Evolutionary conservation across 2,329 filamentous ascomycete species (phyloP).

Genomic region (Pseudogymnoascus sp.): DNA sequence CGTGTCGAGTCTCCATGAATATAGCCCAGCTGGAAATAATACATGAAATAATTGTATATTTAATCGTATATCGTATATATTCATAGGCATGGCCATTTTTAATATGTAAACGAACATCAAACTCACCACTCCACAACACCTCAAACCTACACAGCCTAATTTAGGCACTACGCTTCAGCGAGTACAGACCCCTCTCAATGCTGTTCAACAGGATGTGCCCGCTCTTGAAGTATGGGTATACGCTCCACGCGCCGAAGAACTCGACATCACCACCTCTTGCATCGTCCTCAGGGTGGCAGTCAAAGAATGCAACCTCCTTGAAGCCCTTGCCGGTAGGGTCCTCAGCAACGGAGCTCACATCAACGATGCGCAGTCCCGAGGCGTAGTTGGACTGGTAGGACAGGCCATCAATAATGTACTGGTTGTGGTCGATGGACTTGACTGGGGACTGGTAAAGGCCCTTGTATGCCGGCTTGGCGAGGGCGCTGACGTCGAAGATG

Average conservation of each 20-base stretch:
- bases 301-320: slow-evolving; percentile 35
- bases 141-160: background rate
- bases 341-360: slow-evolving; percentile 31
- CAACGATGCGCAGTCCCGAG: slow-evolving; percentile 33
- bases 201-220: slow-evolving; percentile 29
- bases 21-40: background rate
- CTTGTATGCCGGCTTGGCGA: slow-evolving; percentile 34
- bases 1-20: slow-evolving; percentile 26
- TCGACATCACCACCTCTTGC: slow-evolving; percentile 29
- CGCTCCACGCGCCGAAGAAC: slow-evolving; percentile 37
- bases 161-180: slow-evolving; percentile 24
- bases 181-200: slow-evolving; percentile 37
- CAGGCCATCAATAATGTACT: slow-evolving; percentile 35
- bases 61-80: slow-evolving; percentile 1
- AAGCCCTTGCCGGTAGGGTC: slow-evolving; percentile 27
- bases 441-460: slow-evolving; percentile 33
- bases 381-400: slow-evolving; percentile 43
- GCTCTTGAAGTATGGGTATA: slow-evolving; percentile 32
- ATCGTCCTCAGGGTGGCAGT: slow-evolving; percentile 23
- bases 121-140: background rate
- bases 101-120: slow-evolving; percentile 6
- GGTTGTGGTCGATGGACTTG: slow-evolving; percentile 38
- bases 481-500: slow-evolving; percentile 38
- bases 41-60: background rate
- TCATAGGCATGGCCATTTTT: background rate